These are phyloP conservation scores for Chlorella ohadii DNA, from an alignment of 139 green algal species.

Conservation along the genomic window DNA sequence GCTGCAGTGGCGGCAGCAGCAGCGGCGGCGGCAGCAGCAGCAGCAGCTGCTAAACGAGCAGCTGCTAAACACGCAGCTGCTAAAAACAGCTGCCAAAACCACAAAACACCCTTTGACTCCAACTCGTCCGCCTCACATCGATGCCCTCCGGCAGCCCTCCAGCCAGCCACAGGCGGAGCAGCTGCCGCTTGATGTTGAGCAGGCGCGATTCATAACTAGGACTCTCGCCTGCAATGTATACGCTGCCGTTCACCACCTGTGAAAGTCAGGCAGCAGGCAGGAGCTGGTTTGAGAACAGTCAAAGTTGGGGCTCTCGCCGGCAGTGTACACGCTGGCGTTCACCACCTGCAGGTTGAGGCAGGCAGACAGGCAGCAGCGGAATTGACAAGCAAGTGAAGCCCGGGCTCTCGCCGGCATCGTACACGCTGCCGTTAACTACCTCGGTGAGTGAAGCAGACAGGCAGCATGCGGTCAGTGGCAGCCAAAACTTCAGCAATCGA, in stretches of 20 bases:
- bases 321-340: neutral
- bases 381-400: too few species aligned
- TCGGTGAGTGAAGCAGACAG: too few species aligned
- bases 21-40: too few species aligned
- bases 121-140: neutral
- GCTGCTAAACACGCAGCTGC: neutral
- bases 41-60: neutral
- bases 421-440: neutral
- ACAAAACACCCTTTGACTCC: too few species aligned
- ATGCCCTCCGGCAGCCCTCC: slow-evolving; percentile 16
- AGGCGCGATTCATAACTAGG: neutral
- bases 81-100: neutral
- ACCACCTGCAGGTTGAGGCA: slow-evolving; percentile 1
- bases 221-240: neutral
- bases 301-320: neutral
- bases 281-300: too few species aligned
- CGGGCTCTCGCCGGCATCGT: neutral
- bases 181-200: slow-evolving; percentile 13
- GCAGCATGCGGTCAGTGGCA: too few species aligned
- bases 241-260: slow-evolving; percentile 6
- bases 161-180: neutral
- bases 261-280: too few species aligned
- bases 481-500: too few species aligned
- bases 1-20: too few species aligned
- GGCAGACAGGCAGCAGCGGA: too few species aligned